Base-by-base conservation (phyloP, 2,329 filamentous ascomycete genomes). In the Pyricularia pennisetigena region DNA sequence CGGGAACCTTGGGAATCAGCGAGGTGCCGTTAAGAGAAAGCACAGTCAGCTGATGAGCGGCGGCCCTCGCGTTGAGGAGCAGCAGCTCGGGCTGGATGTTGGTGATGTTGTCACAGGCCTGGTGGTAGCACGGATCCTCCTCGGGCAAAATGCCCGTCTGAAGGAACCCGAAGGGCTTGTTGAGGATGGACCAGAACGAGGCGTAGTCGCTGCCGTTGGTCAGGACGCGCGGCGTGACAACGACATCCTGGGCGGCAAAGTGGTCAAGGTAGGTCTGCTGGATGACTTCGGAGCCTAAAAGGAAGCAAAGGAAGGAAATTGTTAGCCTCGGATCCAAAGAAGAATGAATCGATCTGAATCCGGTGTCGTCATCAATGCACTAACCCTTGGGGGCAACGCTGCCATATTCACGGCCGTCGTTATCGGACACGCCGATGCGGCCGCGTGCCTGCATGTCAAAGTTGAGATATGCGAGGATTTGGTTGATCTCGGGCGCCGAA, bases 131-230 rank as follows among this genome's bases (percentile, higher is more conserved):
- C 57, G 82, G 80, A 73, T 89, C 84, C 70, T 85, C 91, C 90
- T 0, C 86, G 86, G 0, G 91, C 84, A 3, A 89, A 61, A 94
- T 92, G 3, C 89, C 89, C 68, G 86, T 83, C 49, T 86, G 83
- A 73, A 93, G 89, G 80, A 94, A 94, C 1, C 87, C 89, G 66
- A 78, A 74, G 1, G 78, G 77, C 68, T 78, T 79, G 59, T 73
- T 70, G 5, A 78, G 72, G 3, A 72, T 70, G 57, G 72, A 70
- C 74, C 78, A 76, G 70, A 79, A 79, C 6, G 84, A 86, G 54
- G 88, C 90, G 73, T 94, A 94, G 77, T 95, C 92, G 71, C 88
- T 92, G 69, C 91, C 87, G 35, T 85, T 84, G 0, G 85, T 85
- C 70, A 82, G 86, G 71, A 82, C 81, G 61, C 81, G 82, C 82